phyloP scores from a whole-genome alignment of 1,284 basidiomycete species.

The Earliella scabrosa region DNA sequence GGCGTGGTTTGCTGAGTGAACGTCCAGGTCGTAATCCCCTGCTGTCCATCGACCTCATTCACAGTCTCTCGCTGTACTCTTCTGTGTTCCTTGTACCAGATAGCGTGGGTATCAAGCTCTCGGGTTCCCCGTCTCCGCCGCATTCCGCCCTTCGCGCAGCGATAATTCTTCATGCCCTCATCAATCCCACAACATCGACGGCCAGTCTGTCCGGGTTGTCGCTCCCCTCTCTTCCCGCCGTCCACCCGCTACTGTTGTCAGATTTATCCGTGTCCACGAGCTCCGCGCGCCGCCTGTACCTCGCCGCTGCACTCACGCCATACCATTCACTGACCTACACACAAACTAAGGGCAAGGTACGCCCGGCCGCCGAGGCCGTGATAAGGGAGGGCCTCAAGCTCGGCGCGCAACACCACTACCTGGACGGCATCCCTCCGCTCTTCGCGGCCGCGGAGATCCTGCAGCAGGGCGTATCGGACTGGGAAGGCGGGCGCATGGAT shows the following conservation, averaged over 20 bases:
- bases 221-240: constrained; percentile 36
- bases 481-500: constrained; percentile 23
- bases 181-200: constrained; percentile 33
- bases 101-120: constrained; percentile 48
- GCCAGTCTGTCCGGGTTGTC: constrained; percentile 16
- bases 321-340: constrained; percentile 61
- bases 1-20: neutral
- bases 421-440: constrained; percentile 74
- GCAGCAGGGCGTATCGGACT: constrained; percentile 40
- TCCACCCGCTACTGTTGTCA: constrained; percentile 54
- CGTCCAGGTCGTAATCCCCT: constrained; percentile 71
- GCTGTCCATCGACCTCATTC: constrained; percentile 74
- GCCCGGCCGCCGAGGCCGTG: constrained; percentile 67
- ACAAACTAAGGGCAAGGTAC: constrained; percentile 66
- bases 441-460: constrained; percentile 63
- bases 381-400: constrained; percentile 86
- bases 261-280: constrained; percentile 42
- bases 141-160: constrained; percentile 57
- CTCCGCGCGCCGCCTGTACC: constrained; percentile 67
- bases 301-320: constrained; percentile 73
- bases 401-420: constrained; percentile 78
- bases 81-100: constrained; percentile 70
- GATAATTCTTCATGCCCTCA: constrained; percentile 59
- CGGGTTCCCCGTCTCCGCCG: constrained; percentile 42
- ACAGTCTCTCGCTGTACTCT: constrained; percentile 69